Percentiles rank a stretch among this genome's conserved stretches.
Evolutionary conservation across 345 rosid genomes (phyloP).

Genomic region (Tarenaya hassleriana): DNA sequence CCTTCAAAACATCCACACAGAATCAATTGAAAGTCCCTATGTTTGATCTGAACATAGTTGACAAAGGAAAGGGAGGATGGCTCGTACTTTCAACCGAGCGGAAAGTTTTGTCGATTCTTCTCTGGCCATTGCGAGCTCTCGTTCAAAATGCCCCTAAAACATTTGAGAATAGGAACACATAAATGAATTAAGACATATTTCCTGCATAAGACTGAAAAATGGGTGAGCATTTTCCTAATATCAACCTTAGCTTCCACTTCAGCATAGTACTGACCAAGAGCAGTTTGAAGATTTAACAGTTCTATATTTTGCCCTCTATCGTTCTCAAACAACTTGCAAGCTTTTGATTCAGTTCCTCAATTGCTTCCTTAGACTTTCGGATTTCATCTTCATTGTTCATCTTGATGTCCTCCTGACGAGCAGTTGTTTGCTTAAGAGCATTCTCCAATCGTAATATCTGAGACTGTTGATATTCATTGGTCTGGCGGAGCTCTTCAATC

Average conservation of each 20-base stretch:
- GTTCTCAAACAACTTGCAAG: conserved; percentile 57
- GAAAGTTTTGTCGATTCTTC: conserved; percentile 65
- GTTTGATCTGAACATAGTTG: conserved; percentile 7
- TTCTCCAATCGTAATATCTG: conserved; percentile 66
- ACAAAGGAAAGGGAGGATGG: conserved; percentile 14
- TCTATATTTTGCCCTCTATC: conserved; percentile 74
- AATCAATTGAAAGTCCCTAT: neutral
- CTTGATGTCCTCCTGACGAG: conserved; percentile 55
- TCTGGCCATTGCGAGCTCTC: conserved; percentile 67
- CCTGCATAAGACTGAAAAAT: conserved; percentile 8
- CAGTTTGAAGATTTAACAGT: conserved; percentile 87
- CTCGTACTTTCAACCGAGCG: conserved; percentile 51
- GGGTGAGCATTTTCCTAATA: neutral
- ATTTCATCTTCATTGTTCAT: conserved; percentile 43
- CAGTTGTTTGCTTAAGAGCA: conserved; percentile 58
- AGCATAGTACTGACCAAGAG: conserved; percentile 95
- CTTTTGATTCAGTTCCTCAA: conserved; percentile 65
- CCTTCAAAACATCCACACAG: conserved; percentile 28
- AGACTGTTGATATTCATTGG: conserved; percentile 57
- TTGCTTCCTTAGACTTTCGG: conserved; percentile 51
- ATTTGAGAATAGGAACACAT: conserved; percentile 11
- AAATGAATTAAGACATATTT: conserved; percentile 8
- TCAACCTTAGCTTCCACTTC: conserved; percentile 95
- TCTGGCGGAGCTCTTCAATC: conserved; percentile 76
- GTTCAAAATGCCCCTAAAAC: conserved; percentile 71